Evolutionary conservation across 495 filamentous ascomycete species (phyloP), one percentile per base, ranked within the genome.

Genomic region (Rostrohypoxylon terebratum): DNA sequence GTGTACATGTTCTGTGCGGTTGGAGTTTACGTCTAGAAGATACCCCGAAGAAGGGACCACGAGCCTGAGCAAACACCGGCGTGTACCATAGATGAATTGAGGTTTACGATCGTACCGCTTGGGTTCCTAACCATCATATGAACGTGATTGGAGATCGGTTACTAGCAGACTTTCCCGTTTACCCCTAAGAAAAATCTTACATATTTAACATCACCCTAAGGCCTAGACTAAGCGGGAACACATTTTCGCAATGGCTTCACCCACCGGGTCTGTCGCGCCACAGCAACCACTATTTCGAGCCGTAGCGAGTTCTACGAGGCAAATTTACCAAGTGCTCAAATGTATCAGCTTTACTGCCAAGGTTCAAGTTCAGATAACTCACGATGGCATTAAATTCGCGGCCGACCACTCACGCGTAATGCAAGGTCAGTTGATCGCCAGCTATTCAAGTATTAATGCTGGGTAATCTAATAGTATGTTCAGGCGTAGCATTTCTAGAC

Each of bases 1-100:
- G 94, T 98, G 20, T 97, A 93, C 85, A 95, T 97, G 90, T 98
- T 99, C 78, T 99, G 96, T 81, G 96, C 94, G 21, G 96, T 94
- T 78, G 96, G 96, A 77, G 96, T 99, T 77, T 99, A 99, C 90
- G 96, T 99, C 81, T 99, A 90, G 78, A 76, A 83, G 81, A 81
- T 82, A 84, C 80, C 79, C 82, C 63, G 66, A 71, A 57, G 68
- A 73, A 71, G 67, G 73, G 64, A 33, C 65, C 63, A 69, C 75
- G 58, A 75, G 67, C 65, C 62, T 66, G 72, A 47, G 42, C 71
- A 72, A 74, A 58, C 71, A 64, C 74, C 70, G 68, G 69, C 65
- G 77, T 83, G 77, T 85, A 83, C 72, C 77, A 79, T 83, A 84
- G 78, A 75, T 75, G 68, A 78, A 75, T 78, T 75, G 64, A 76